Evolutionary conservation across 2,329 filamentous ascomycete species (phyloP).

Genomic region (Calonectria pseudoturangicola): DNA sequence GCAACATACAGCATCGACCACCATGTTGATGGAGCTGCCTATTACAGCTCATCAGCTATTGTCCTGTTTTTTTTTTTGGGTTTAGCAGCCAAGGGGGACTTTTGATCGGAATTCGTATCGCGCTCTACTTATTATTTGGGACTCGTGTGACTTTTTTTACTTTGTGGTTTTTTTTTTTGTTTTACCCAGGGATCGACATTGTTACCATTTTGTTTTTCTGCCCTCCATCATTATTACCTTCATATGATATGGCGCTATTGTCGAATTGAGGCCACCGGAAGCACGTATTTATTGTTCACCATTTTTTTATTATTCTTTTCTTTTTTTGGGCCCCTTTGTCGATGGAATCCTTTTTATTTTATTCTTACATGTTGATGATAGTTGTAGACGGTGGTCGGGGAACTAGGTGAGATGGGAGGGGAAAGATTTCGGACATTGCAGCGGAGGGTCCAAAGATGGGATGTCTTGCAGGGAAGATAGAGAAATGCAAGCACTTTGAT

Average conservation of each 20-base stretch:
- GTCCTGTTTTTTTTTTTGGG: slow-evolving; percentile 30
- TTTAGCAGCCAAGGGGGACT: slow-evolving; percentile 16
- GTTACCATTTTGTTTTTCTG: slow-evolving; percentile 39
- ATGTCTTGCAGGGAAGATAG: slow-evolving; percentile 50
- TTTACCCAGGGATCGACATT: slow-evolving; percentile 46
- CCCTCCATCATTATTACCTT: slow-evolving; percentile 41
- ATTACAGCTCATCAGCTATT: neutral
- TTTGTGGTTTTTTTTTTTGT: slow-evolving; percentile 35
- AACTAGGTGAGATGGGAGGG: slow-evolving; percentile 44
- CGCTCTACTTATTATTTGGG: slow-evolving; percentile 12
- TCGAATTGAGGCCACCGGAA: slow-evolving; percentile 46
- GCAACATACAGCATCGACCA: slow-evolving; percentile 13
- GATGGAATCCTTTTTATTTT: slow-evolving; percentile 26
- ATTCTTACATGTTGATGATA: slow-evolving; percentile 40
- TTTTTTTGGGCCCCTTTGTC: slow-evolving; percentile 36
- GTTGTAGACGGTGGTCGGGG: slow-evolving; percentile 38
- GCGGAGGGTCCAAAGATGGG: slow-evolving; percentile 21
- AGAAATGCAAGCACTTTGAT: slow-evolving; percentile 54
- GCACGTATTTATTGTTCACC: slow-evolving; percentile 41
- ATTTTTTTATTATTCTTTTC: slow-evolving; percentile 43
- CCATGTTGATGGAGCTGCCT: neutral
- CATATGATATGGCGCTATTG: slow-evolving; percentile 55
- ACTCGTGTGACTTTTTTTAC: slow-evolving; percentile 10
- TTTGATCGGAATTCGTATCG: slow-evolving; percentile 39
- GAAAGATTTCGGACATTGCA: slow-evolving; percentile 13